Conservation (phyloP, 2,329 filamentous ascomycete species). For the Ophiognomonia clavigignenti-juglandacearum region DNA sequence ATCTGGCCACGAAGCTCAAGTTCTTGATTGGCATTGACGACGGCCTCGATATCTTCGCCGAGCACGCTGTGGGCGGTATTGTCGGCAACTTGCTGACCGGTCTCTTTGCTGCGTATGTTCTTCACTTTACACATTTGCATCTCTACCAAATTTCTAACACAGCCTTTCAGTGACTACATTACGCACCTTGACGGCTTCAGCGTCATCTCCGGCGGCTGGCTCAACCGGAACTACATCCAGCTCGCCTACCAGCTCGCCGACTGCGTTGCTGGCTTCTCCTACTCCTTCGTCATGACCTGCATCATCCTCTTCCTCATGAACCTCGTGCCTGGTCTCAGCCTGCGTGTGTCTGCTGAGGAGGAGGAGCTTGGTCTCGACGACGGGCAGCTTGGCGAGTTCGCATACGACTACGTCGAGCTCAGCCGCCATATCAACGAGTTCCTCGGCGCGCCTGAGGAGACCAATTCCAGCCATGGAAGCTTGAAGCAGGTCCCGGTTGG, state of each 20-base stretch:
- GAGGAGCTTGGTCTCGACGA: conserved; percentile 69
- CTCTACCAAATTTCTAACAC: conserved; percentile 10
- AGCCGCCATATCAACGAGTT: conserved; percentile 54
- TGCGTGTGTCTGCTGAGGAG: conserved; percentile 61
- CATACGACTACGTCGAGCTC: conserved; percentile 77
- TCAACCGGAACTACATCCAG: conserved; percentile 66
- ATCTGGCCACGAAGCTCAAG: conserved; percentile 83
- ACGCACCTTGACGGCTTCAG: conserved; percentile 66
- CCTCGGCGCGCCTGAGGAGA: background rate
- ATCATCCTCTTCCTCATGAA: conserved; percentile 68
- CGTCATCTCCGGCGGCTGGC: conserved; percentile 58
- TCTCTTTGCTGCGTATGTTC: conserved; percentile 63
- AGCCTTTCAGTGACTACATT: conserved; percentile 55
- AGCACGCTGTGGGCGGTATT: conserved; percentile 81
- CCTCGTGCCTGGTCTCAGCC: conserved; percentile 63
- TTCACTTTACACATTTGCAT: no score
- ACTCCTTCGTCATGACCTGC: conserved; percentile 63
- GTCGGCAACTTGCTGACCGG: conserved; percentile 75
- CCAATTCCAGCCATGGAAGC: conserved; percentile 17
- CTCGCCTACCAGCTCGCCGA: conserved; percentile 68
- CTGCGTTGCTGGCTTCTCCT: conserved; percentile 58
- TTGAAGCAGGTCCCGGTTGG: conserved; percentile 14
- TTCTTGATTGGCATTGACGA: conserved; percentile 73
- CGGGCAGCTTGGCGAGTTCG: conserved; percentile 75
- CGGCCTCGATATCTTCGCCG: conserved; percentile 85